Percentiles rank a stretch among this genome's conserved stretches.
These are phyloP conservation scores for Inga leiocalycina DNA, from an alignment of 306 rosid species.

Conservation along the genomic window DNA sequence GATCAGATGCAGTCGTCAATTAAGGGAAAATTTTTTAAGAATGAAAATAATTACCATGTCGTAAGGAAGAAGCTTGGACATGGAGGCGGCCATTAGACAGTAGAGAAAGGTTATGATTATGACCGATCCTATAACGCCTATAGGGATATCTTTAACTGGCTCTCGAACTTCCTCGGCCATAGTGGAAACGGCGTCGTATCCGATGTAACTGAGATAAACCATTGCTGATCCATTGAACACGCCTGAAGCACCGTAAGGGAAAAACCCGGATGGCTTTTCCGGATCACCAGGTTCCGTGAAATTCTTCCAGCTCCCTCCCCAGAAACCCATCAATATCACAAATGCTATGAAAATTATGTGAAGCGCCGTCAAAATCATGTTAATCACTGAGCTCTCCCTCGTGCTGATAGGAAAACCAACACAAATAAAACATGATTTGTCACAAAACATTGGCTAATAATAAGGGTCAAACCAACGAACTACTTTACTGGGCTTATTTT, in stretches of 20 bases:
- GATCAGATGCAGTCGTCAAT: background rate
- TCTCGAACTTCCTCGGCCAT: slow-evolving; percentile 88
- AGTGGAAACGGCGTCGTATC: slow-evolving; percentile 94
- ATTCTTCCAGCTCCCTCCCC: slow-evolving; percentile 79
- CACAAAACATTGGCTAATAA: background rate
- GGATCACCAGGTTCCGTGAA: slow-evolving; percentile 62
- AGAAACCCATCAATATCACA: slow-evolving; percentile 66
- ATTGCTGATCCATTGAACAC: slow-evolving; percentile 76
- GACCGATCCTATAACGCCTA: slow-evolving; percentile 88
- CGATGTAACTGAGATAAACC: slow-evolving; percentile 83
- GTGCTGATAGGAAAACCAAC: slow-evolving; percentile 47
- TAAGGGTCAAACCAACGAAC: background rate
- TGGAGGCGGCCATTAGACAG: slow-evolving; percentile 90
- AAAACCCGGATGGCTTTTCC: slow-evolving; percentile 64
- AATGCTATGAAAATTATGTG: slow-evolving; percentile 75
- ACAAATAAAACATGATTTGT: background rate
- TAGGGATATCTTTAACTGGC: slow-evolving; percentile 81
- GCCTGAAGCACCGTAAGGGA: slow-evolving; percentile 68
- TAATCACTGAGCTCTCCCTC: slow-evolving; percentile 80
- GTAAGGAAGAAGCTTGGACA: slow-evolving; percentile 88
- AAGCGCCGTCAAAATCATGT: slow-evolving; percentile 75
- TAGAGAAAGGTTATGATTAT: slow-evolving; percentile 66
- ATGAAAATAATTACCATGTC: slow-evolving; percentile 50
- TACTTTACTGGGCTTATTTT: background rate
- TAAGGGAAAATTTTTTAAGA: background rate